Conservation (phyloP, 164 flowering plant species). For the Piper longum region DNA sequence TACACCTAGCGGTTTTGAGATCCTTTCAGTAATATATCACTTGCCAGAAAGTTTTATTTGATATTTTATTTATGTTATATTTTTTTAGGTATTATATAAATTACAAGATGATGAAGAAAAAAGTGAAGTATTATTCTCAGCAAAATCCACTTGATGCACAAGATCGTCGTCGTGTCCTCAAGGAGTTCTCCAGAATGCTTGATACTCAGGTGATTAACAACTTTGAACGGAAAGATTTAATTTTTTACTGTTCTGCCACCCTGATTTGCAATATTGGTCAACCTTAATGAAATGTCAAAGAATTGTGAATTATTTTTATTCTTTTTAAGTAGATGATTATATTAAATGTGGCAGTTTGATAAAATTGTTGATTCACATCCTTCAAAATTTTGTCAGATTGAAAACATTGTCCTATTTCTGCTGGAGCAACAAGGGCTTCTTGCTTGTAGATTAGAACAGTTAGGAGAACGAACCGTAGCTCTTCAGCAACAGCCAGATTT, state of each 20-base stretch:
- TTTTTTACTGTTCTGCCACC: not conserved
- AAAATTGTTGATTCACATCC: not conserved
- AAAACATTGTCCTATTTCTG: slow-evolving; percentile 58
- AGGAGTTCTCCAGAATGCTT: slow-evolving; percentile 64
- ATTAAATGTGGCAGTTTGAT: not conserved
- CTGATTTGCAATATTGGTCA: not conserved
- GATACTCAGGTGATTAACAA: slow-evolving; percentile 45
- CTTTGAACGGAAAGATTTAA: not conserved
- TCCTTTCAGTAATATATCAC: not conserved
- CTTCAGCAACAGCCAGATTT: slow-evolving; percentile 23
- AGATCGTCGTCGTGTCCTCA: slow-evolving; percentile 38
- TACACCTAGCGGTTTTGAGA: not conserved
- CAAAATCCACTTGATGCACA: slow-evolving; percentile 40
- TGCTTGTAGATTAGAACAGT: slow-evolving; percentile 39
- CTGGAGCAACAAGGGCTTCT: slow-evolving; percentile 72
- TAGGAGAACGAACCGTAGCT: slow-evolving; percentile 32
- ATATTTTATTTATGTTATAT: not conserved
- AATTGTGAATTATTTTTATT: too few species aligned
- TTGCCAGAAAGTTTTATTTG: not conserved
- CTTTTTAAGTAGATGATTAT: not conserved
- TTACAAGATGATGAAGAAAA: slow-evolving; percentile 80
- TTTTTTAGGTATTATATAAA: slow-evolving; percentile 51
- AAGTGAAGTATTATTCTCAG: slow-evolving; percentile 52
- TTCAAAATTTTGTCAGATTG: slow-evolving; percentile 36
- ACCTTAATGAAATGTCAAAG: not conserved